Percentiles rank a stretch among this genome's conserved stretches.
Conservation (phyloP, 164 flowering plant genomes). For the Brasenia schreberi region DNA sequence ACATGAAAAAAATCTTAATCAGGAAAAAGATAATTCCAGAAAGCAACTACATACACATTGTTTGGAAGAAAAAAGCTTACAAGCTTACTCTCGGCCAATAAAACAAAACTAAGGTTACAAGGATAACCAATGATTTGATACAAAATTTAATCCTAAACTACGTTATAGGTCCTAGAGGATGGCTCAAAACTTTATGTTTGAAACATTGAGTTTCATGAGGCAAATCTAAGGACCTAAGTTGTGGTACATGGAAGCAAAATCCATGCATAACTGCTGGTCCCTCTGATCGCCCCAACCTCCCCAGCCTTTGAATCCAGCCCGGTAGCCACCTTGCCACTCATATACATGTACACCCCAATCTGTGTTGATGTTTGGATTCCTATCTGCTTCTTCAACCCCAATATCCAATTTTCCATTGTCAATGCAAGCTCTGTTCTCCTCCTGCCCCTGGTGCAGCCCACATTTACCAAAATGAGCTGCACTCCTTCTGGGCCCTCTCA, state of each 20-base stretch:
- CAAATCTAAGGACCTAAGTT: neutral
- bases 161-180: neutral
- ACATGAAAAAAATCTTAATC: too few relatives aligned
- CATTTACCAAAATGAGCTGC: constrained; percentile 96
- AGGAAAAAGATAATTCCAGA: too few relatives aligned
- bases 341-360: constrained; percentile 45
- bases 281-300: constrained; percentile 97
- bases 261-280: constrained; percentile 65
- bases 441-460: constrained; percentile 93
- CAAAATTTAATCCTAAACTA: too few relatives aligned
- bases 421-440: constrained; percentile 37
- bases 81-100: too few relatives aligned
- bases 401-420: constrained; percentile 54
- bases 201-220: neutral
- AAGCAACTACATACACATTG: too few relatives aligned
- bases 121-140: too few relatives aligned
- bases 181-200: neutral
- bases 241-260: constrained; percentile 62
- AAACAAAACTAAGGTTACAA: too few relatives aligned
- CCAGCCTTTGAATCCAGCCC: constrained; percentile 98
- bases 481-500: constrained; percentile 79
- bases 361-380: constrained; percentile 39
- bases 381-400: constrained; percentile 45
- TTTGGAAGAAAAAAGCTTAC: too few relatives aligned
- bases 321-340: constrained; percentile 52